Evolutionary conservation across 2,329 filamentous ascomycete species (phyloP), one percentile per base, ranked within the genome.

Genomic region (Sporothrix mexicana): DNA sequence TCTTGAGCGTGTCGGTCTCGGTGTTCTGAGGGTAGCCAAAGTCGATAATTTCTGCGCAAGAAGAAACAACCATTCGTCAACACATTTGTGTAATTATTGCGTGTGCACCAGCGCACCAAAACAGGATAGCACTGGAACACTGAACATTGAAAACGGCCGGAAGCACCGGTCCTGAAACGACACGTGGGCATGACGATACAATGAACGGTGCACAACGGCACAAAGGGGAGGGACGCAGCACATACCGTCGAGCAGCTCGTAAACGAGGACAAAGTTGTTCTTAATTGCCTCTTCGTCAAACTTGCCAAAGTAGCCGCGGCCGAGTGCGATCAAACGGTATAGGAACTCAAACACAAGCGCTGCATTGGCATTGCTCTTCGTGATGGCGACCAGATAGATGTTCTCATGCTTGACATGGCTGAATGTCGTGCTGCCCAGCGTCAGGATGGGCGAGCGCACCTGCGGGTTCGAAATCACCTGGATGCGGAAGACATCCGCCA

Each of bases 371-470:
- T 99, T 99, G 85, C 95, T 98, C 86, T 98, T 99, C 73, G 95
- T 98, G 78, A 99, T 93, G 20, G 95, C 96, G 72, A 98, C 95
- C 77, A 99, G 84, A 83, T 98, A 99, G 80, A 99, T 98, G 82
- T 99, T 99, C 81, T 99, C 96, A 84, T 98, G 95, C 83, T 97
- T 98, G 84, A 99, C 95, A 90, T 99, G 96, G 86, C 94, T 97
- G 83, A 99, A 99, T 64, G 97, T 99, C 72, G 96, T 99, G 81
- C 94, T 97, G 76, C 97, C 96, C 73, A 99, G 90, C 4, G 96
- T 99, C 78, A 99, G 87, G 83, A 99, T 98, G 74, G 96, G 96
- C 77, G 96, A 98, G 77, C 97, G 94, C 74, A 99, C 96, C 82
- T 98, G 94, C 70, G 96, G 92, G 82, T 99, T 99, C 78, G 94